Conservation (phyloP, 495 filamentous ascomycete species). For the Mytilinidion resinicola region DNA sequence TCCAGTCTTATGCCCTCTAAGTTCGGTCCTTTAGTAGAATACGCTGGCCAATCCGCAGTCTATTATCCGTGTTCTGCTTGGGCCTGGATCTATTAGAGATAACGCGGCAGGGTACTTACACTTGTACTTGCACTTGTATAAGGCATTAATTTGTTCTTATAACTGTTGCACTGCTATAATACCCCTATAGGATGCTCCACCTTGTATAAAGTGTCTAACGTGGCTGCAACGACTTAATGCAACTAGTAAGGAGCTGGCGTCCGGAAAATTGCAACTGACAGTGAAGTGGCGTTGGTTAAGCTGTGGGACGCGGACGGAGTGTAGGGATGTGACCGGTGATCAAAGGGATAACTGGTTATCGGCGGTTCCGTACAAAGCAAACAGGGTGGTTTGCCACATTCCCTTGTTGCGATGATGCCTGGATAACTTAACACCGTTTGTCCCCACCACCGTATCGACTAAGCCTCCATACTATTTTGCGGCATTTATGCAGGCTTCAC, state of each 20-base stretch:
- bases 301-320: no score
- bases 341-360: no score
- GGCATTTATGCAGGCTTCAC: no score
- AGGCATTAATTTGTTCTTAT: background rate
- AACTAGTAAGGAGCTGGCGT: background rate
- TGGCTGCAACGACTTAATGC: background rate
- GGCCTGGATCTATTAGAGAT: background rate
- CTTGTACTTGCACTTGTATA: background rate
- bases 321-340: no score
- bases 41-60: background rate
- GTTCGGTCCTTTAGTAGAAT: no score
- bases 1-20: no score
- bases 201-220: background rate
- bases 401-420: background rate
- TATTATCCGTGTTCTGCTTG: background rate
- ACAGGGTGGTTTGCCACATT: no score
- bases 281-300: no score
- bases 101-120: background rate
- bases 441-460: no score
- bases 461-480: no score
- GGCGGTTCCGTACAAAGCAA: no score
- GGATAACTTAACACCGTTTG: no score
- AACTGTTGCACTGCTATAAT: background rate
- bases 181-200: background rate
- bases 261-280: background rate